Evolutionary conservation across 169 alveolate genomes (phyloP).

Genomic region (Cyclospora cayetanensis): DNA sequence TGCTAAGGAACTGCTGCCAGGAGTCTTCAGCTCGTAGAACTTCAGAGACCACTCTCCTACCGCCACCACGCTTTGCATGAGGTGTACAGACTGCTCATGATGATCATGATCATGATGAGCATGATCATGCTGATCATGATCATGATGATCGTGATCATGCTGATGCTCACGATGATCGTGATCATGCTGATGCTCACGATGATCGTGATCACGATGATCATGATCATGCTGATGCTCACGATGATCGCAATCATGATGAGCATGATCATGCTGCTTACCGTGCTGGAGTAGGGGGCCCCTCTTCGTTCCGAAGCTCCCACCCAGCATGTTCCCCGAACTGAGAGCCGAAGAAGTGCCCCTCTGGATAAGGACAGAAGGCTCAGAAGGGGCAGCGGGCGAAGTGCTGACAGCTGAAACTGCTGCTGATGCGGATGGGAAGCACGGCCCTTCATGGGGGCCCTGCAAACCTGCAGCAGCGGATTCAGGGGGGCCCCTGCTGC

Average conservation of each 20-base stretch:
- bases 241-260: not conserved
- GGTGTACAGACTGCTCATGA: not conserved
- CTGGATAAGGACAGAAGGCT: no score
- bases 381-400: no score
- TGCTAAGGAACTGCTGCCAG: not conserved
- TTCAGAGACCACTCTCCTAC: constrained; percentile 27
- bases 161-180: no score
- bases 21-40: not conserved
- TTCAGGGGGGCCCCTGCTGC: constrained; percentile 45
- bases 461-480: no score
- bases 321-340: no score
- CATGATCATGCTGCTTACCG: not conserved
- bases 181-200: no score
- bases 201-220: no score
- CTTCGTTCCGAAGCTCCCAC: not conserved
- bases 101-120: constrained; percentile 5
- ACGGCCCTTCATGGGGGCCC: no score
- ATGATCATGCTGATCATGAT: not conserved
- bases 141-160: not conserved
- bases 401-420: no score
- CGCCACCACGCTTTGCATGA: constrained; percentile 3
- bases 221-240: not conserved
- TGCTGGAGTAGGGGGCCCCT: not conserved
- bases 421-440: no score
- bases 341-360: no score